phyloP scores from a whole-genome alignment of 192 early-diverging fungal genomes.

The Linnemannia zychae region DNA sequence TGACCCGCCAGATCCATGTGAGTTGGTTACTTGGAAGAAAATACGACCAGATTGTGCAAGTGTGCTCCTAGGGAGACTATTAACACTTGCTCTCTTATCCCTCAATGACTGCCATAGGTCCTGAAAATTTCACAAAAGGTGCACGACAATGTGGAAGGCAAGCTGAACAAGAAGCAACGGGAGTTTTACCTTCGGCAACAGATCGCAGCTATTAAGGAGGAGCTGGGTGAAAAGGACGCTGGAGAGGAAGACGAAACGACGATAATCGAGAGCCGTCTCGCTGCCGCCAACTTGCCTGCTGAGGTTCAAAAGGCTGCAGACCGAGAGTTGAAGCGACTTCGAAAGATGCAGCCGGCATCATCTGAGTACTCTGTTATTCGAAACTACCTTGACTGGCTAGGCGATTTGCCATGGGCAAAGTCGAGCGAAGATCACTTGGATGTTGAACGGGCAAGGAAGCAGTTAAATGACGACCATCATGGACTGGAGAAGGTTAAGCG shows the following conservation, averaged over 20 bases:
- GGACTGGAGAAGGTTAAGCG: constrained; percentile 84
- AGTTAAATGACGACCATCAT: constrained; percentile 84
- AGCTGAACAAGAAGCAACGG: constrained; percentile 80
- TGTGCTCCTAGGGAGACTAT: not conserved
- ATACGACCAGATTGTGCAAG: not conserved
- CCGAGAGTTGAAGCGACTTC: constrained; percentile 75
- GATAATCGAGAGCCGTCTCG: constrained; percentile 65
- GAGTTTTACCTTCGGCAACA: constrained; percentile 84
- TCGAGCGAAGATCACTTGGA: constrained; percentile 70
- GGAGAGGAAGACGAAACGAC: constrained; percentile 73
- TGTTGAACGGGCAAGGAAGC: constrained; percentile 69
- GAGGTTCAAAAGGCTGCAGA: constrained; percentile 67
- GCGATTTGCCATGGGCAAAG: constrained; percentile 81
- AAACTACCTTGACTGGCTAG: constrained; percentile 82
- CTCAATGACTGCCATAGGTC: constrained; percentile 54
- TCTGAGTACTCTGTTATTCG: constrained; percentile 81
- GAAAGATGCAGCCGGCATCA: constrained; percentile 75
- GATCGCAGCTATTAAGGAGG: constrained; percentile 83
- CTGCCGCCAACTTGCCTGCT: constrained; percentile 68
- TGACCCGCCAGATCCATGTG: constrained; percentile 77
- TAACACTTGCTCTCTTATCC: not conserved
- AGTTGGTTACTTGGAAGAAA: not conserved
- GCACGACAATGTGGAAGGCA: constrained; percentile 74
- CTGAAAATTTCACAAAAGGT: constrained; percentile 83
- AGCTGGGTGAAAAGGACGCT: constrained; percentile 79